Conservation (phyloP, 2,329 filamentous ascomycete species). For the Fusarium coffeatum region DNA sequence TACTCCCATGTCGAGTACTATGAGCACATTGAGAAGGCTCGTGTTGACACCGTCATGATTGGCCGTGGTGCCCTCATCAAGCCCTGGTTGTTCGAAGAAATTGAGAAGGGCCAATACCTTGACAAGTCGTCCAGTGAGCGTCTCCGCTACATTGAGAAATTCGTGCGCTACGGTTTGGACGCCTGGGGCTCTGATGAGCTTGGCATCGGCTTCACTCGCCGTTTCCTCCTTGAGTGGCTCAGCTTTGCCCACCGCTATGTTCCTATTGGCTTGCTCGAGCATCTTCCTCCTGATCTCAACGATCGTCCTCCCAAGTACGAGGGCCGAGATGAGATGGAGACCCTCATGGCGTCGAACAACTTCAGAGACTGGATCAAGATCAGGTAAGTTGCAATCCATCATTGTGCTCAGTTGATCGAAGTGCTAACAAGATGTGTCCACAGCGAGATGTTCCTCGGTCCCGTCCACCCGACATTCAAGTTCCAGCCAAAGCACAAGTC, state of each 20-base stretch:
- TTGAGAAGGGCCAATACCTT: constrained; percentile 88
- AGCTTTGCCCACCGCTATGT: constrained; percentile 95
- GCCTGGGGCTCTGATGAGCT: constrained; percentile 97
- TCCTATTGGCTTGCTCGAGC: constrained; percentile 86
- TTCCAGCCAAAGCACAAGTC: constrained; percentile 99
- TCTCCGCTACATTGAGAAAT: constrained; percentile 86
- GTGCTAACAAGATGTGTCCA: constrained; percentile 33
- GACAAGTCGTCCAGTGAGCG: constrained; percentile 94
- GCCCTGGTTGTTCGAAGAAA: constrained; percentile 98
- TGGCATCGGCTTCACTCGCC: constrained; percentile 87
- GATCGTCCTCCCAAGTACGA: constrained; percentile 87
- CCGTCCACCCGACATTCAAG: constrained; percentile 87
- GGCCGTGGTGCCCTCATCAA: constrained; percentile 97
- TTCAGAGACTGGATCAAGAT: constrained; percentile 99
- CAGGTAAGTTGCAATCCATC: constrained; percentile 69
- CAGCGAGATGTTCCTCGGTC: constrained; percentile 97
- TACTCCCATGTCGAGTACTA: constrained; percentile 93
- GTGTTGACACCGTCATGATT: constrained; percentile 95
- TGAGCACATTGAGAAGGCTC: constrained; percentile 77
- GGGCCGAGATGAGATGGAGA: constrained; percentile 91
- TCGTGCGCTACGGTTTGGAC: constrained; percentile 89
- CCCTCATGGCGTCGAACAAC: constrained; percentile 88
- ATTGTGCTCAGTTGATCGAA: background rate
- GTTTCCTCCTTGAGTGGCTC: constrained; percentile 95
- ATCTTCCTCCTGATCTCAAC: constrained; percentile 87